Base-by-base conservation (phyloP, 371 early-diverging fungal genomes). In the Actinomucor elegans region DNA sequence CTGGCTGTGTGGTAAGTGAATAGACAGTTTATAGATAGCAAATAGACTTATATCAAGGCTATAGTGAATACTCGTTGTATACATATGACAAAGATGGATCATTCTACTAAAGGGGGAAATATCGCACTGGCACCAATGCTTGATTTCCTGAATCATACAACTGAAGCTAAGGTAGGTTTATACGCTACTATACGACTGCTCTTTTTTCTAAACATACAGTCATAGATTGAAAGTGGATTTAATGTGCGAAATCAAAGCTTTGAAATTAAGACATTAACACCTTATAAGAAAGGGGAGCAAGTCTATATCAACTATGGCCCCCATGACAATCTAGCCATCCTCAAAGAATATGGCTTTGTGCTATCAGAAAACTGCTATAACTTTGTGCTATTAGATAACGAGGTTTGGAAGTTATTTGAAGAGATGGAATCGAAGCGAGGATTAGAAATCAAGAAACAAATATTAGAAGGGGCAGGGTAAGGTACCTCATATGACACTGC, bases 31-130 rank as follows among this genome's bases (percentile, higher is more conserved):
- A n/a, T n/a, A n/a, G n/a, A 15, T 8, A 55, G 29, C 3, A 14
- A 38, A 15, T 10, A 41, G 12, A 15, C 9, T 7, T 10, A 15
- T n/a, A n/a, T n/a, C n/a, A n/a, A n/a, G n/a, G n/a, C n/a, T 32
- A 23, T 55, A 82, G 84, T 84, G 15, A 84, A 84, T 53, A 84
- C 84, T 1, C 77, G 84, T 49, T 80, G 84, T 49, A 84, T 84
- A 26, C 80, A 81, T 50, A 69, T 84, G 57, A 76, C 68, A 12
- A 69, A 67, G 1, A 66, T 64, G 45, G 71, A 79, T 53, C 54
- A 62, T n/a, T 18, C 20, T 17, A 64, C 68, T 0, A 75, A 75
- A 36, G 67, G 64, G 2, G 70, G 70, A 2, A 79, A 79, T 40
- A 80, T 84, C 46, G 84, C 84, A 23, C 49, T 84, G 45, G 84